A percentile compares a stretch with the other conserved stretches of the same genome.
These are phyloP conservation scores for Leccinum sublutescens DNA, from an alignment of 768 basidiomycete genomes.

Conservation along the genomic window DNA sequence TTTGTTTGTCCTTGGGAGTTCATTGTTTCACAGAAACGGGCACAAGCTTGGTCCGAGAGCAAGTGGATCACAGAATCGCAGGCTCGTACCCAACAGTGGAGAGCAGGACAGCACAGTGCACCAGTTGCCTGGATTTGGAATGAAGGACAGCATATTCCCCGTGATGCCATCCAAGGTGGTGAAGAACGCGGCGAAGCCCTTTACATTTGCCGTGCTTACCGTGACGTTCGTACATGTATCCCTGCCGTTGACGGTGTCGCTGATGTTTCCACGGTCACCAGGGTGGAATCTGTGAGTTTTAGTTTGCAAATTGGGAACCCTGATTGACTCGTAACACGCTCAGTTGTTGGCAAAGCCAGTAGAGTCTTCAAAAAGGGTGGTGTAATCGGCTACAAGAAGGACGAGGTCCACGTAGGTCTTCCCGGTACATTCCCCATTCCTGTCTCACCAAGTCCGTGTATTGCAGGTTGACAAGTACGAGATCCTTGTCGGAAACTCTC, in stretches of 20 bases:
- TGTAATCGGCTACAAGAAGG: conserved; percentile 57
- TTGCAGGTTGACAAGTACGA: conserved; percentile 61
- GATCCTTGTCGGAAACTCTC: conserved; percentile 63
- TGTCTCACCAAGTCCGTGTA: not conserved
- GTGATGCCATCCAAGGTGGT: conserved; percentile 55
- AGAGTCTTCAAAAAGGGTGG: conserved; percentile 56
- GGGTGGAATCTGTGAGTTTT: conserved; percentile 52
- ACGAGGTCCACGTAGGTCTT: conserved; percentile 56
- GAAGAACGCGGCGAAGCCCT: conserved; percentile 50
- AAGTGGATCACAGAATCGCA: conserved; percentile 61
- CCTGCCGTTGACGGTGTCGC: not conserved
- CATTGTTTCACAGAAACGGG: conserved; percentile 41
- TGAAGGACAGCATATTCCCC: conserved; percentile 58
- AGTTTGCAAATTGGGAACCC: not conserved
- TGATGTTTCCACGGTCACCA: conserved; percentile 25
- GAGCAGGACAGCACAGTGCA: conserved; percentile 39
- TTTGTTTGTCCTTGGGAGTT: not conserved
- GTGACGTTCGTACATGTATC: conserved; percentile 43
- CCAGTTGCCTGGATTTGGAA: conserved; percentile 64
- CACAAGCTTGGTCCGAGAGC: conserved; percentile 46
- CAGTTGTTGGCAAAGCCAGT: conserved; percentile 70
- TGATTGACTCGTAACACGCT: conserved; percentile 2
- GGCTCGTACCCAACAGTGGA: conserved; percentile 49
- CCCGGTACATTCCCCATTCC: not conserved
- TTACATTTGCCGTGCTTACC: conserved; percentile 59